Percentiles rank a stretch among this genome's conserved stretches.
Conservation (phyloP, 73 alveolate species). For the Tetrahymena malaccensis region DNA sequence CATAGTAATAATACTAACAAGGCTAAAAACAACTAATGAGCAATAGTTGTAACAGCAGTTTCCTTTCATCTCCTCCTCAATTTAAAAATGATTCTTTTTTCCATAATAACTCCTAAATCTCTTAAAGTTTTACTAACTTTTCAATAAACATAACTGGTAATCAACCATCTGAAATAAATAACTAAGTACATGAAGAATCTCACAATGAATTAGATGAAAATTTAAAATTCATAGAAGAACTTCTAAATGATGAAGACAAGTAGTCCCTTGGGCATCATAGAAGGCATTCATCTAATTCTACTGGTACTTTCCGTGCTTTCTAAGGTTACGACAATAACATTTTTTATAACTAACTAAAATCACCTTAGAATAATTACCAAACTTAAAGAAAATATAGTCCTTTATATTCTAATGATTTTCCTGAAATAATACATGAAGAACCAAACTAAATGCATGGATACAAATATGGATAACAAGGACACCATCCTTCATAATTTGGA, state of each 20-base stretch:
- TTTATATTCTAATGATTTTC: background rate
- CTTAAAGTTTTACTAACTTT: constrained; percentile 7
- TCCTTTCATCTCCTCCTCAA: constrained; percentile 25
- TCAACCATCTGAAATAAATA: background rate
- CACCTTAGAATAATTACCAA: background rate
- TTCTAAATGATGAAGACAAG: constrained; percentile 5
- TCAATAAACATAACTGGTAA: background rate
- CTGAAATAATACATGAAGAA: background rate
- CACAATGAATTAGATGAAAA: constrained; percentile 34
- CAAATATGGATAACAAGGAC: background rate
- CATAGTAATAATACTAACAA: background rate
- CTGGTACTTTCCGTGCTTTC: background rate
- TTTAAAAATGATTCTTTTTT: constrained; percentile 21
- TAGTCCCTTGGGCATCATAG: background rate
- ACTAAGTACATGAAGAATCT: constrained; percentile 22
- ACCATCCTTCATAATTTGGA: background rate
- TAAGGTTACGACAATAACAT: background rate
- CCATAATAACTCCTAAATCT: constrained; percentile 20
- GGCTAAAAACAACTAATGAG: constrained; percentile 15
- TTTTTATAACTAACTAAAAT: background rate
- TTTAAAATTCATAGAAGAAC: constrained; percentile 35
- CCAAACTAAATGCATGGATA: background rate
- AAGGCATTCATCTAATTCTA: background rate
- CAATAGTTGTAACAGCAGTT: background rate
- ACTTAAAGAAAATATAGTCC: background rate